Evolutionary conservation across 306 rosid species (phyloP), one percentile per base, ranked within the genome.

Genomic region (Casuarina equisetifolia): DNA sequence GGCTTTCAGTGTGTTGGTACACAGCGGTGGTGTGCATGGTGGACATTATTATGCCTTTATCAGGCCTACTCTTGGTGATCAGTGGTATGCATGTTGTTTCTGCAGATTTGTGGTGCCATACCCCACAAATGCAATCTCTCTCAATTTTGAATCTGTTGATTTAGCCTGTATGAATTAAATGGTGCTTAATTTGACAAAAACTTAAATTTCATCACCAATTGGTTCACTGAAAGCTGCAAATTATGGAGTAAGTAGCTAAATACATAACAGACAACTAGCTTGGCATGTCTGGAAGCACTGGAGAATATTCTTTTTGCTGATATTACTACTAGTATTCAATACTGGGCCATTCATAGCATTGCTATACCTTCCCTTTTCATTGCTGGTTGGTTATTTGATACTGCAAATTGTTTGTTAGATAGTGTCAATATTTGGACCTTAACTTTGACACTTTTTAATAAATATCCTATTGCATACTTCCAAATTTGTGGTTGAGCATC

Each of bases 1-100:
- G 82, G 76, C 69, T 73, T 64, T 44, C 94, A 96, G 99, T 79
- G 99, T 96, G 57, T 85, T 96, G 93, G 99, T 96, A 74, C 99
- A 96, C 89, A 96, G 99, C 64, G 99, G 99, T 48, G 99, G 99
- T 72, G 99, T 92, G 85, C 98, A 96, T 73, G 99, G 99, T 62
- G 99, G 99, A 70, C 99, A 96, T 78, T 96, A 92, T 85, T 96
- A 96, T 45, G 99, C 99, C 59, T 96, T 92, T 83, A 92, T 96
- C 90, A 86, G 99, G 84, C 99, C 99, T 3, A 96, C 98, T 39
- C 93, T 96, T 54, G 87, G 97, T 53, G 98, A 96, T 69, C 97
- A 86, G 85, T 96, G 99, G 99, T 92, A 87, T 69, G 88, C 53
- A 3, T 43, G 73, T 17, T 39, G 7, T 32, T 68, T 81, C 80